Conservation (phyloP, 2,329 filamentous ascomycete genomes). For the Alternaria novae-zelandiae region DNA sequence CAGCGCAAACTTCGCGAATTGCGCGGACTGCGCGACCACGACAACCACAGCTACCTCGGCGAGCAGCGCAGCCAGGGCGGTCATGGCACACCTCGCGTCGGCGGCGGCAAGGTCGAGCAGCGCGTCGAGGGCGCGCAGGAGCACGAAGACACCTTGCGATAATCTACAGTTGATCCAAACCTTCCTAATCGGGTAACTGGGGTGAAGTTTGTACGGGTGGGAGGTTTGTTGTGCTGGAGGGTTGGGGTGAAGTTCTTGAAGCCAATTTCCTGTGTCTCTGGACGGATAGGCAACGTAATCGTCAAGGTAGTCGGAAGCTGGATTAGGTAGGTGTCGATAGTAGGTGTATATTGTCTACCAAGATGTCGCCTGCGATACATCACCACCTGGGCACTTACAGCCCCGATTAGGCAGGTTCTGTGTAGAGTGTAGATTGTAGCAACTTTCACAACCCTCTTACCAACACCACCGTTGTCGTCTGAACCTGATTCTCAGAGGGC, state of each 20-base stretch:
- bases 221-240: neutral
- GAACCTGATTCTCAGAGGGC: neutral
- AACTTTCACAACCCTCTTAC: neutral
- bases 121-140: neutral
- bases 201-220: neutral
- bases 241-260: no score
- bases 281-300: no score
- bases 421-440: neutral
- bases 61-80: neutral
- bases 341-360: neutral
- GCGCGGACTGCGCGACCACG: neutral
- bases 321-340: neutral
- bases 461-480: neutral
- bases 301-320: neutral
- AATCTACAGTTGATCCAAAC: neutral
- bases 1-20: neutral
- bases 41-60: neutral
- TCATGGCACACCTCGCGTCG: neutral
- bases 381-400: neutral
- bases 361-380: neutral
- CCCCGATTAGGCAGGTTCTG: neutral
- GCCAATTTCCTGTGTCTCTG: no score
- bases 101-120: neutral
- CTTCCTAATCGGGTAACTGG: neutral
- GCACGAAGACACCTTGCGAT: neutral